Base-by-base conservation (phyloP, 495 filamentous ascomycete genomes). In the Penicillium odoratum region DNA sequence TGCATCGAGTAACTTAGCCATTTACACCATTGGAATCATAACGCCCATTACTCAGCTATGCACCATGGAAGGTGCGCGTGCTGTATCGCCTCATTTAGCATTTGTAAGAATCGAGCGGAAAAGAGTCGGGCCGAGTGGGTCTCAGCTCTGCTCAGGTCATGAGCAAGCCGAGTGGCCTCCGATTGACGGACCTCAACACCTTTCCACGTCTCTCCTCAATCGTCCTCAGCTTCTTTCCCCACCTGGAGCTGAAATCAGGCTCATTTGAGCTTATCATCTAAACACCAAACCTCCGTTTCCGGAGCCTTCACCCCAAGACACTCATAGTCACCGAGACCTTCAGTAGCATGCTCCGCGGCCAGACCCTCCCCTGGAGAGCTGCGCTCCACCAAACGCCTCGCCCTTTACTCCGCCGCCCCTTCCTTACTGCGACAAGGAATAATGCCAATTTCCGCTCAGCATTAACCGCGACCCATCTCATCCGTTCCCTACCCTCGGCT, bases 291-390 rank as follows among this genome's bases (percentile, higher is more conserved):
- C 52, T 29, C 48, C 48, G 52, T 60, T 40, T 29, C n/a, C 29
- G 43, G 21, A 43, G 38, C 16, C 16, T 7, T 36, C 21, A 55
- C 25, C 51, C 47, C 15, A 2, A 28, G 40, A n/a, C 33, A 40
- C 54, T 10, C 28, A 47, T 15, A 47, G 42, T 49, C 18, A 40
- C 59, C 55, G 48, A 18, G 63, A 61, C 62, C 45, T 55, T 56
- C 29, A 65, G 55, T 70, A 82, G 78, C 71, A 82, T 82, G 80
- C 70, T 81, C 70, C 75, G 75, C 73, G 74, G 76, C 70, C 78
- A 79, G 71, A 77, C 75, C 61, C 69, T 81, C 65, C 77, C 78
- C 74, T 82, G 79, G 80, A 81, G 80, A 75, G 78, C 74, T 71
- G 74, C 75, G 68, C 76, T 81, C 72, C 76, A 76, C 53, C 69